Evolutionary conservation across 345 rosid genomes (phyloP), one percentile per base, ranked within the genome.

Genomic region (Lepidium didymum): DNA sequence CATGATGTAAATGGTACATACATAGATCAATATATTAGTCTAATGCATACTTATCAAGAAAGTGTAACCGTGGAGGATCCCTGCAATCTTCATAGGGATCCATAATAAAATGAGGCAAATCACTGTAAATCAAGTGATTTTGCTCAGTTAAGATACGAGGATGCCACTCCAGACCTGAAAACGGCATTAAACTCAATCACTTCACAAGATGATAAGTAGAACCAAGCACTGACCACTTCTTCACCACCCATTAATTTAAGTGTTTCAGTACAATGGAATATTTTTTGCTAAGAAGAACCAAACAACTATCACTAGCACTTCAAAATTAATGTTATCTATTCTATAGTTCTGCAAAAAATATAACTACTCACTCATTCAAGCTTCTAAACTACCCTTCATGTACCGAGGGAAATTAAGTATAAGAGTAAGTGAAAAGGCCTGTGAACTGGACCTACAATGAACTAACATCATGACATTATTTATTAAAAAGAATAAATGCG

Each of bases 101-200:
- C 97, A 91, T 87, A 59, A 94, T 78, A 81, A 85, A 84, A 45
- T 52, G 79, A 4, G 97, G 99, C 76, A 94, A 81, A 76, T 91
- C 99, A 69, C 79, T 80, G 79, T 81, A 86, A 67, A 94, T 80
- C 46, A 94, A 85, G 77, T 89, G 97, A 65, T 83, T 90, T 64
- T 85, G 84, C 78, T 81, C 85, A 76, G 73, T 83, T 41, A 21
- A 72, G 72, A 86, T 80, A 66, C 69, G 86, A 64, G 95, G 85
- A 78, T 86, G 96, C 95, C 99, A 94, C 68, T 89, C 95, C 64
- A 81, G 64, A 78, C 97, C 99, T 94, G 90, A 80, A 78, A 80
- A 62, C 40, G 40, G 4, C 44, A 36, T 68, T 10, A 53, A 45
- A 45, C 43, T 35, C 62, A 25, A 18, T 37, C 23, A 6, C 7